Percentiles rank a stretch among this genome's conserved stretches.
phyloP scores from a whole-genome alignment of 768 basidiomycete genomes.

The Sistotremastrum suecicum region DNA sequence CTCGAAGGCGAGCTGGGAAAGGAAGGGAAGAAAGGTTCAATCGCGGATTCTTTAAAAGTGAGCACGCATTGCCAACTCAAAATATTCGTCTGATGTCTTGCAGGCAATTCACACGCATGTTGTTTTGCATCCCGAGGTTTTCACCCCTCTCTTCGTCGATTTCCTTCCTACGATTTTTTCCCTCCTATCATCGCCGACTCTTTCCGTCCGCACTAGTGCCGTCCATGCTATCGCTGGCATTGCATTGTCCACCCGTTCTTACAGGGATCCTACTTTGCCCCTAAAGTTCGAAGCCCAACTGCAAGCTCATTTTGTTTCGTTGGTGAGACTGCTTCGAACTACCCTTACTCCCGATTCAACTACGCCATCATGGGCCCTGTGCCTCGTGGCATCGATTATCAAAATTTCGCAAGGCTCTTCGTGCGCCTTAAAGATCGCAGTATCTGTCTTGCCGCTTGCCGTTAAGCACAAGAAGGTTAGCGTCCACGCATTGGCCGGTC shows the following conservation, averaged over 20 bases:
- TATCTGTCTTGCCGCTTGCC: constrained; percentile 31
- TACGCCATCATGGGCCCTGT: background rate
- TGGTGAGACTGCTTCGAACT: background rate
- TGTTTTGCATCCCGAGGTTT: constrained; percentile 45
- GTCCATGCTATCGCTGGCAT: constrained; percentile 65
- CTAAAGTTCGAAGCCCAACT: background rate
- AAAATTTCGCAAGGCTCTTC: background rate
- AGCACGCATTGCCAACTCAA: background rate
- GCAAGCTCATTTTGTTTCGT: background rate
- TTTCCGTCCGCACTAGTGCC: constrained; percentile 55
- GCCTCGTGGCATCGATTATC: background rate
- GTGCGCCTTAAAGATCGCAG: background rate
- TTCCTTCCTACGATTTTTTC: constrained; percentile 49
- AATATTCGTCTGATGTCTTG: constrained; percentile 3
- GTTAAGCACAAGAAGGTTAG: constrained; percentile 50
- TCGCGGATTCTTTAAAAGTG: constrained; percentile 66
- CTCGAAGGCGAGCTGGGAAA: constrained; percentile 77
- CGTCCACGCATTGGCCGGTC: constrained; percentile 43
- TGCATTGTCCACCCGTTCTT: constrained; percentile 18
- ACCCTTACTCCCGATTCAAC: constrained; percentile 23
- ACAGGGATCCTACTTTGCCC: too few species aligned
- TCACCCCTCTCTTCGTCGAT: constrained; percentile 50
- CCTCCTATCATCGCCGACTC: constrained; percentile 48
- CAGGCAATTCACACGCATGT: constrained; percentile 66
- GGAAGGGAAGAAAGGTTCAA: constrained; percentile 79